These are phyloP conservation scores for Petunia hybrid DNA, from an alignment of 305 asterid species.

Conservation along the genomic window DNA sequence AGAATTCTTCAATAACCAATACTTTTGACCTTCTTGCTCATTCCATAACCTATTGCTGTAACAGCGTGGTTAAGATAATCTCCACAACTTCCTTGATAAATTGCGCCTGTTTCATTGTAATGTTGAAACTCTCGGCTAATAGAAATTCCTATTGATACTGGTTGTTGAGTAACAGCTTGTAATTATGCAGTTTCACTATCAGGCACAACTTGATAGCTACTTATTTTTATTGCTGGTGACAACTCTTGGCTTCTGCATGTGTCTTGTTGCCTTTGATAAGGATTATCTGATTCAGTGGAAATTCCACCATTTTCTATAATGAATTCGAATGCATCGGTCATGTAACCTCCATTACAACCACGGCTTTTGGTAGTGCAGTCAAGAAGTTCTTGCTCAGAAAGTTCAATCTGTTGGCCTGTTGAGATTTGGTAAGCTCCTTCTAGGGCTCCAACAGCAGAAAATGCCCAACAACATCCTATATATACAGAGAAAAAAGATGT, in stretches of 20 bases:
- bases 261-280: conserved; percentile 37
- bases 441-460: conserved; percentile 42
- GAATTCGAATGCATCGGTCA: conserved; percentile 40
- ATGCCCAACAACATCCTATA: conserved; percentile 44
- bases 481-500: neutral
- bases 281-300: conserved; percentile 37
- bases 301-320: conserved; percentile 38
- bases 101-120: conserved; percentile 42
- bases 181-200: conserved; percentile 39
- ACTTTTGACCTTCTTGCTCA: conserved; percentile 41
- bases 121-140: conserved; percentile 46
- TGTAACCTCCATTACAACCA: conserved; percentile 39
- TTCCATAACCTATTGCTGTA: conserved; percentile 50
- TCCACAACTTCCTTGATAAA: conserved; percentile 50
- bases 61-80: conserved; percentile 49
- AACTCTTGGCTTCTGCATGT: conserved; percentile 34
- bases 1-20: conserved; percentile 59
- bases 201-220: conserved; percentile 35
- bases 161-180: conserved; percentile 51
- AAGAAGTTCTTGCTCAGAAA: conserved; percentile 48
- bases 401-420: conserved; percentile 30
- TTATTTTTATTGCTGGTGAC: conserved; percentile 33
- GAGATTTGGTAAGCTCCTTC: conserved; percentile 47
- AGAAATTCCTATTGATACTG: conserved; percentile 52
- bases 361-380: conserved; percentile 38